Evolutionary conservation across 441 rosid species (phyloP).

Genomic region (California macrophylla): DNA sequence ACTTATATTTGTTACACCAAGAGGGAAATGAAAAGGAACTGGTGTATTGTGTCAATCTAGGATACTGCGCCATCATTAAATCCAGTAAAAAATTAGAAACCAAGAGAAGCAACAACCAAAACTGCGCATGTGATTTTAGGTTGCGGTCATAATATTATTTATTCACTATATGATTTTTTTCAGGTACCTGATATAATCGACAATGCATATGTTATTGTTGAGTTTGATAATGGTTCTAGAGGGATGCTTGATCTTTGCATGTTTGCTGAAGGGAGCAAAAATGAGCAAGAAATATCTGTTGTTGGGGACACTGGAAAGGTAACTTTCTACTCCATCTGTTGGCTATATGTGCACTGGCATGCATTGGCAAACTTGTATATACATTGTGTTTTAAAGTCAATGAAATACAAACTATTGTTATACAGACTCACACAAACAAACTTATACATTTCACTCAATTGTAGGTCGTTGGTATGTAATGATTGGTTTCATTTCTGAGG

Average conservation of each 20-base stretch:
- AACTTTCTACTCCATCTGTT: background rate
- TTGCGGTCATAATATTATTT: background rate
- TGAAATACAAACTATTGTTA: background rate
- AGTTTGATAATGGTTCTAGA: slow-evolving; percentile 81
- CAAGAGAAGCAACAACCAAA: background rate
- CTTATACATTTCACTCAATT: background rate
- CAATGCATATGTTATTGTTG: slow-evolving; percentile 74
- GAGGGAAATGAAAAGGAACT: background rate
- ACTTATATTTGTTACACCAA: background rate
- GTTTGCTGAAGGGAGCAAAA: slow-evolving; percentile 96
- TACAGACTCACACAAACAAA: background rate
- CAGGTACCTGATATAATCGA: slow-evolving; percentile 89
- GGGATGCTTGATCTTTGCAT: slow-evolving; percentile 93
- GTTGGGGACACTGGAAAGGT: slow-evolving; percentile 80
- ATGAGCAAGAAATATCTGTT: slow-evolving; percentile 84
- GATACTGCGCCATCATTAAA: background rate
- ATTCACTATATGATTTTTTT: slow-evolving; percentile 15
- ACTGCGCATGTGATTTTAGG: background rate
- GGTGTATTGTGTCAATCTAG: slow-evolving; percentile 1
- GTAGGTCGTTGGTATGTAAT: background rate
- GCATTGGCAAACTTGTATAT: background rate
- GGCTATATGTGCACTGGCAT: background rate
- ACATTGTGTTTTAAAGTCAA: background rate
- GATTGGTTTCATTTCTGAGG: background rate
- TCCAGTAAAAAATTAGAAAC: background rate